Percentiles rank a stretch among this genome's conserved stretches.
Conservation (phyloP, 2,329 filamentous ascomycete genomes). For the Eutypella sp. region DNA sequence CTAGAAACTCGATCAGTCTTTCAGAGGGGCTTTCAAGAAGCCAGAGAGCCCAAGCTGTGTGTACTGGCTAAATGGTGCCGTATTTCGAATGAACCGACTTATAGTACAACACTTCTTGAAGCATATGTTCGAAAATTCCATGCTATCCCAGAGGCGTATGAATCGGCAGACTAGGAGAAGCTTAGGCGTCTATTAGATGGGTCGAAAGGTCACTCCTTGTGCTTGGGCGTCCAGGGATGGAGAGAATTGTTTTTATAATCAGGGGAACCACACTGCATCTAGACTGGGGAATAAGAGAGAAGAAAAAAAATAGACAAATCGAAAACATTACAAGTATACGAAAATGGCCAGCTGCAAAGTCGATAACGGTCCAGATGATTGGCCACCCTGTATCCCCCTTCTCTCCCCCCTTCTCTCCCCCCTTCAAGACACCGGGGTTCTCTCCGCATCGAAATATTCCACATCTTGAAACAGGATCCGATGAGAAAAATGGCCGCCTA, state of each 20-base stretch:
- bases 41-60: too few relatives aligned
- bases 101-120: too few relatives aligned
- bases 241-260: constrained; percentile 5
- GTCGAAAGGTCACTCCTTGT: not conserved
- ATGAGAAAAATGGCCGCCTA: constrained; percentile 16
- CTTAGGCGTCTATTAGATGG: not conserved
- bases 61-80: too few relatives aligned
- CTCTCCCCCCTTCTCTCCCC: too few relatives aligned
- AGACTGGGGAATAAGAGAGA: constrained; percentile 18
- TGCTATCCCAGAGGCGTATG: too few relatives aligned
- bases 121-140: too few relatives aligned
- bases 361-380: constrained; percentile 20
- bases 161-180: too few relatives aligned
- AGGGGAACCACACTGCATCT: constrained; percentile 14
- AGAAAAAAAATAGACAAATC: constrained; percentile 20
- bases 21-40: too few relatives aligned
- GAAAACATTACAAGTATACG: constrained; percentile 27
- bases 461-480: constrained; percentile 15
- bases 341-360: constrained; percentile 26
- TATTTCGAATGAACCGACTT: too few relatives aligned
- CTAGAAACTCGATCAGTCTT: too few relatives aligned
- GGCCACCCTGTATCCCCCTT: constrained; percentile 17
- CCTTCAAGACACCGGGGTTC: constrained; percentile 11
- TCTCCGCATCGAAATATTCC: constrained; percentile 20
- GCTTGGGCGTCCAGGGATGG: constrained; percentile 2